Percentiles rank a stretch among this genome's conserved stretches.
Evolutionary conservation across 371 early-diverging fungal genomes (phyloP).

Genomic region (Actinomortierella wolfii): DNA sequence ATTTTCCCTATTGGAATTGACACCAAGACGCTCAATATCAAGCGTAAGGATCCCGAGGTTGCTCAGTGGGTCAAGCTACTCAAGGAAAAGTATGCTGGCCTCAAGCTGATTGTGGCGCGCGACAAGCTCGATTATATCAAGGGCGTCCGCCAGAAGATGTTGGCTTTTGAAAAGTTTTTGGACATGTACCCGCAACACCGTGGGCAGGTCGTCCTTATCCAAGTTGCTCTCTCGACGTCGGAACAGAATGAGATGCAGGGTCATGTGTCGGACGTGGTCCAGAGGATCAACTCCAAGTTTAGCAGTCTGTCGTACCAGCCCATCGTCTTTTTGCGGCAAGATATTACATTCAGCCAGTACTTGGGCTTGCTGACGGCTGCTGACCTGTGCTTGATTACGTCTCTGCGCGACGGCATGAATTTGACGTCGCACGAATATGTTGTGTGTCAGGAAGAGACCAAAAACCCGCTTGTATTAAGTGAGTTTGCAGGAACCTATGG

Average conservation of each 20-base stretch:
- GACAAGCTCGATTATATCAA: conserved; percentile 96
- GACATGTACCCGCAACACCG: conserved; percentile 78
- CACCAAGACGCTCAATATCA: conserved; percentile 22
- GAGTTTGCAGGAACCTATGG: conserved; percentile 97
- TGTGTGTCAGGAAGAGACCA: conserved; percentile 84
- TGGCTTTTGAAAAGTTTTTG: conserved; percentile 86
- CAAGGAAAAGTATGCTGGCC: conserved; percentile 80
- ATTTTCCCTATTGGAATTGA: conserved; percentile 87
- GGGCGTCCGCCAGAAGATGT: conserved; percentile 91
- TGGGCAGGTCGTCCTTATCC: conserved; percentile 77
- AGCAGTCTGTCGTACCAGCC: conserved; percentile 94
- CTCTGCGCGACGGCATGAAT: conserved; percentile 97
- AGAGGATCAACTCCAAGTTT: conserved; percentile 90
- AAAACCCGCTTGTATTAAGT: conserved; percentile 87
- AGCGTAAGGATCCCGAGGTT: conserved; percentile 66
- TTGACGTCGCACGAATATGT: conserved; percentile 96
- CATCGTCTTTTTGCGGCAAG: conserved; percentile 91
- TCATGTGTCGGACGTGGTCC: conserved; percentile 85
- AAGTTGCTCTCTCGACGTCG: conserved; percentile 71
- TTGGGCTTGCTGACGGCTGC: conserved; percentile 90
- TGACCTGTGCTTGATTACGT: conserved; percentile 92
- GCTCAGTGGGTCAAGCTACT: conserved; percentile 72
- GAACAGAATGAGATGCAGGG: conserved; percentile 75
- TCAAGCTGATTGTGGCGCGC: conserved; percentile 89
- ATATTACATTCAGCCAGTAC: conserved; percentile 86